phyloP scores from a whole-genome alignment of 129 eudicot genomes.

The Gnaphalium uliginosum region DNA sequence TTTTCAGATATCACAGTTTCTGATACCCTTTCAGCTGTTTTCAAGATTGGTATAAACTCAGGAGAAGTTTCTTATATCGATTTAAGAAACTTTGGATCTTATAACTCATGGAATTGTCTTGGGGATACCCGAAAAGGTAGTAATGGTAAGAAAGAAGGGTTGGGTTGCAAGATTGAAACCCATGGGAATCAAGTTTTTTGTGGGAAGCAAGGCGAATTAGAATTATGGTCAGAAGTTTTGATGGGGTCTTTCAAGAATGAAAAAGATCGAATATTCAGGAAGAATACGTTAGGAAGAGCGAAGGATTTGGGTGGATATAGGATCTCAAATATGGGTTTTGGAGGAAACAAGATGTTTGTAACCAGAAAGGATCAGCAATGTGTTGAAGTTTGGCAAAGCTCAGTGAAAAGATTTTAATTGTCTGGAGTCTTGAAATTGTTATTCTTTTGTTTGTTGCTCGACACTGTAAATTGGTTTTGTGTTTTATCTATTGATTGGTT shows the following conservation, averaged over 20 bases:
- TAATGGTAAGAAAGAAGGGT: conserved; percentile 80
- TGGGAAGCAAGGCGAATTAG: conserved; percentile 66
- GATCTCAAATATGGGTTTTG: conserved; percentile 62
- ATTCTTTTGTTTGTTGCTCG: conserved; percentile 17
- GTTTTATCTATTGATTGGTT: conserved; percentile 10
- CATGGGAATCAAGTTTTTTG: conserved; percentile 75
- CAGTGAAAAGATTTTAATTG: conserved; percentile 51
- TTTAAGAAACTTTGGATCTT: conserved; percentile 63
- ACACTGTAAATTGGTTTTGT: conserved; percentile 21
- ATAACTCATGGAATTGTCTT: conserved; percentile 62
- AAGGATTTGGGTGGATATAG: conserved; percentile 64
- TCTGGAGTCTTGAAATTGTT: background rate
- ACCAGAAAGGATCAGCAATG: conserved; percentile 80
- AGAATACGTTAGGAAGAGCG: conserved; percentile 68
- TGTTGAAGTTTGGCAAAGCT: conserved; percentile 91
- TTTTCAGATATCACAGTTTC: conserved; percentile 72
- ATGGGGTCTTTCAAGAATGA: conserved; percentile 36
- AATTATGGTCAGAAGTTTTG: conserved; percentile 83
- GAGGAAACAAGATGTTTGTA: conserved; percentile 89
- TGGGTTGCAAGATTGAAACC: conserved; percentile 62
- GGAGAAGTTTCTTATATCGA: conserved; percentile 77
- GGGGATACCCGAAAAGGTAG: conserved; percentile 53
- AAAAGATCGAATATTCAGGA: conserved; percentile 61
- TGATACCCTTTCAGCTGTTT: conserved; percentile 57
- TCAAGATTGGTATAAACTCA: conserved; percentile 79